Conservation (phyloP, 2,329 filamentous ascomycete genomes). For the Epichloe festucae region DNA sequence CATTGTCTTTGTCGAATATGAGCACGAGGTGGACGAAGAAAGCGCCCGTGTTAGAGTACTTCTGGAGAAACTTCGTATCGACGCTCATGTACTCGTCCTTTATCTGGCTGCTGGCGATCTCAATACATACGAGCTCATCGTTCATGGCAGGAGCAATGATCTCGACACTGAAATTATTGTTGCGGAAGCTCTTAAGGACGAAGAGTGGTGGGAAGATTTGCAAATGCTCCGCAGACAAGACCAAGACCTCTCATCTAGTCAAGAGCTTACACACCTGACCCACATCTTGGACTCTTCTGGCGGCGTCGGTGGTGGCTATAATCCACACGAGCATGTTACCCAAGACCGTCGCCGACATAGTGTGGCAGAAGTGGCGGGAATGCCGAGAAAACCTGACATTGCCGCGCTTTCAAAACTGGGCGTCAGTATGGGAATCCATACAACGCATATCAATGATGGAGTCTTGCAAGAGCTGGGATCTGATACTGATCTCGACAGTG, state of each 20-base stretch:
- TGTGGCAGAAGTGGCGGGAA: slow-evolving; percentile 45
- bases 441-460: slow-evolving; percentile 54
- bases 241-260: slow-evolving; percentile 25
- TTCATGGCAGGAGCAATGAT: slow-evolving; percentile 52
- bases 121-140: slow-evolving; percentile 61
- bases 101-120: slow-evolving; percentile 66
- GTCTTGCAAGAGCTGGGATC: slow-evolving; percentile 34
- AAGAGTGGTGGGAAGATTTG: slow-evolving; percentile 76
- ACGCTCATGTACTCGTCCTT: slow-evolving; percentile 67
- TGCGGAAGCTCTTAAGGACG: slow-evolving; percentile 51
- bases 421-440: slow-evolving; percentile 61
- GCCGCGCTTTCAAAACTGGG: slow-evolving; percentile 41
- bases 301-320: slow-evolving; percentile 25
- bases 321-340: slow-evolving; percentile 23
- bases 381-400: slow-evolving; percentile 48
- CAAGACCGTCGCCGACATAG: slow-evolving; percentile 28
- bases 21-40: slow-evolving; percentile 72
- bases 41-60: slow-evolving; percentile 56
- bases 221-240: slow-evolving; percentile 37
- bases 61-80: slow-evolving; percentile 68
- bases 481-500: slow-evolving; percentile 19
- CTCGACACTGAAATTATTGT: slow-evolving; percentile 47
- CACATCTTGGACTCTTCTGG: slow-evolving; percentile 31
- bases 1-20: slow-evolving; percentile 81
- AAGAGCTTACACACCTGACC: slow-evolving; percentile 30